phyloP scores from a whole-genome alignment of 2,329 filamentous ascomycete genomes.

The Diaporthe eres region DNA sequence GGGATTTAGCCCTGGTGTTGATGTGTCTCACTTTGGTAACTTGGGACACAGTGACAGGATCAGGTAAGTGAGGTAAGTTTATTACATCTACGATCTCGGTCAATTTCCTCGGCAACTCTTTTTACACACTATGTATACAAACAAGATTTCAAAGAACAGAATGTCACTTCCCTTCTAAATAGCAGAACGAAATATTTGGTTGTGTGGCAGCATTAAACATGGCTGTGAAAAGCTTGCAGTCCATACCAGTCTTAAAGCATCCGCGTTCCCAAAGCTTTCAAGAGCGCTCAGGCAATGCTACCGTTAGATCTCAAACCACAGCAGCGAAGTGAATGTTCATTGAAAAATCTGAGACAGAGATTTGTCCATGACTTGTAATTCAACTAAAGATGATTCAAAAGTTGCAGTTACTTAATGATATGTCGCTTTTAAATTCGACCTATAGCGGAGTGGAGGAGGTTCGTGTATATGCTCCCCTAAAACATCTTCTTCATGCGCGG shows the following conservation, averaged over 20 bases:
- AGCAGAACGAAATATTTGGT: too few species aligned
- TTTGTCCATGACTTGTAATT: neutral
- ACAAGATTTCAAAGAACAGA: neutral
- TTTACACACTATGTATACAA: too few species aligned
- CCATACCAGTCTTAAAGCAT: too few species aligned
- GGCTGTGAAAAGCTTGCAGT: too few species aligned
- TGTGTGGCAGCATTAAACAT: too few species aligned
- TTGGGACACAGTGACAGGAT: too few species aligned
- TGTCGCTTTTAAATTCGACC: neutral
- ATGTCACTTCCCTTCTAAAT: neutral
- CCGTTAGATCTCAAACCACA: neutral
- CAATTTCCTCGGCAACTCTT: neutral
- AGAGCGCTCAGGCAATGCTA: neutral
- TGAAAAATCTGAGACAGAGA: neutral
- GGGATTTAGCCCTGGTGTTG: neutral
- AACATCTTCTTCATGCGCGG: slow-evolving; percentile 39
- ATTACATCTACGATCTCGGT: neutral
- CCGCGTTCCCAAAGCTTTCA: too few species aligned
- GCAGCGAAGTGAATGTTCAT: neutral
- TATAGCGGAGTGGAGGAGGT: neutral
- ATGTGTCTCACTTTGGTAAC: neutral
- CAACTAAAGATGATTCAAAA: slow-evolving; percentile 1
- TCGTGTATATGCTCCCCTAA: neutral
- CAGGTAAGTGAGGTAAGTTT: neutral
- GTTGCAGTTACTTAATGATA: slow-evolving; percentile 7